Conservation (phyloP, 805 yeast genomes). For the Candida verbasci region DNA sequence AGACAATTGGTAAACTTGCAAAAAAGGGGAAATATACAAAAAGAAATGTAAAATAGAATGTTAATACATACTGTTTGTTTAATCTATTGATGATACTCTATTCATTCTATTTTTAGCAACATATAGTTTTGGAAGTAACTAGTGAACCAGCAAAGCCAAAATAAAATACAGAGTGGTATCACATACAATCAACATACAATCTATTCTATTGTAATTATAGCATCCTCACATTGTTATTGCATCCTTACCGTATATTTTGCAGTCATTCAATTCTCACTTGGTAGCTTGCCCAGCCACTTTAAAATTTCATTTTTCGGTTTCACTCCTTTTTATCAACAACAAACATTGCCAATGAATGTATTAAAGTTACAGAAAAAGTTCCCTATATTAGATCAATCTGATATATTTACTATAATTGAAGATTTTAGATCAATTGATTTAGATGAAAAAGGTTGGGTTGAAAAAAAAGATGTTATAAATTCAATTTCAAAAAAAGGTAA, state of each 20-base stretch:
- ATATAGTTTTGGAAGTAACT: no score
- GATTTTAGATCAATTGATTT: conserved; percentile 79
- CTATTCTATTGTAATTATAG: no score
- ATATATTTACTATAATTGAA: conserved; percentile 78
- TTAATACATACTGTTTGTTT: no score
- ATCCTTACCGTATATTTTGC: no score
- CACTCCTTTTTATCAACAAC: no score
- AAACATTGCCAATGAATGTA: conserved; percentile 37
- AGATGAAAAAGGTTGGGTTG: conserved; percentile 93
- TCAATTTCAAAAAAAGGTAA: conserved; percentile 74
- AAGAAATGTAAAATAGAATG: conserved; percentile 7
- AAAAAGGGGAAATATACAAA: conserved; percentile 14
- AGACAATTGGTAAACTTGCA: conserved; percentile 13
- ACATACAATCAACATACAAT: no score
- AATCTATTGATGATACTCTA: no score
- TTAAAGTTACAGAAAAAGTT: conserved; percentile 62
- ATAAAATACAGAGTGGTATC: no score
- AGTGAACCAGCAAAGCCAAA: no score
- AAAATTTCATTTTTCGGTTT: conserved; percentile 1
- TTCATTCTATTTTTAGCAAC: no score
- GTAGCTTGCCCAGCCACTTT: conserved; percentile 6
- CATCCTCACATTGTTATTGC: no score
- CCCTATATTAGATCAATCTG: conserved; percentile 83
- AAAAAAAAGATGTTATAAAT: conserved; percentile 85
- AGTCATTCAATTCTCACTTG: no score